Percentiles rank a stretch among this genome's conserved stretches.
phyloP scores from a whole-genome alignment of 129 eudicot genomes.

The Logfia minima region DNA sequence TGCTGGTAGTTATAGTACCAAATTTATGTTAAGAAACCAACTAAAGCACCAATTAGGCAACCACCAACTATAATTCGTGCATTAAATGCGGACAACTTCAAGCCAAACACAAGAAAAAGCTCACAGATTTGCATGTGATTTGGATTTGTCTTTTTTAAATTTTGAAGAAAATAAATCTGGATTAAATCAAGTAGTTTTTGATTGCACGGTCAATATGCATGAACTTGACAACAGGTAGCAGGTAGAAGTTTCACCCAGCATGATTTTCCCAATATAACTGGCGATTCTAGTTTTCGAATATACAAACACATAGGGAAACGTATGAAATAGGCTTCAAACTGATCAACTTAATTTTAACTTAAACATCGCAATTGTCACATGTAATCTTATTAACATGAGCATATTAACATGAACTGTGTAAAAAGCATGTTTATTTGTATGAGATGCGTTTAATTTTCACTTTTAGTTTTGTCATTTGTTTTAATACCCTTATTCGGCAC shows the following conservation, averaged over 20 bases:
- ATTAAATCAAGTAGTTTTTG: not conserved
- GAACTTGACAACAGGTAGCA: not conserved
- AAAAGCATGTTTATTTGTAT: no score
- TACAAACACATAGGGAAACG: no score
- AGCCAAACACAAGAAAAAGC: not conserved
- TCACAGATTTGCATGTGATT: not conserved
- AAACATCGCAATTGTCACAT: no score
- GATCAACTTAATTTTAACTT: no score
- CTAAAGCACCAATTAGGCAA: constrained; percentile 19
- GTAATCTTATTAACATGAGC: no score
- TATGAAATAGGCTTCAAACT: no score
- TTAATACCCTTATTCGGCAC: no score
- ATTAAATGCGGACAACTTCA: not conserved
- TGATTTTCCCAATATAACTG: not conserved
- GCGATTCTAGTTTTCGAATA: no score
- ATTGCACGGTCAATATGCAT: not conserved
- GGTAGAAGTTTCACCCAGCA: not conserved
- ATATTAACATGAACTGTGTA: no score
- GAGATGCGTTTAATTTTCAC: no score
- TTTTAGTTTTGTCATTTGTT: no score
- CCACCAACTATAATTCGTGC: not conserved
- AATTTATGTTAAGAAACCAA: constrained; percentile 7
- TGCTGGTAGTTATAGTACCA: constrained; percentile 5
- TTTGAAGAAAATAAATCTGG: not conserved
- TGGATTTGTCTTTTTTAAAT: not conserved